Percentiles rank a stretch among this genome's conserved stretches.
These are phyloP conservation scores for Mycena amicta DNA, from an alignment of 768 basidiomycete species.

Conservation along the genomic window DNA sequence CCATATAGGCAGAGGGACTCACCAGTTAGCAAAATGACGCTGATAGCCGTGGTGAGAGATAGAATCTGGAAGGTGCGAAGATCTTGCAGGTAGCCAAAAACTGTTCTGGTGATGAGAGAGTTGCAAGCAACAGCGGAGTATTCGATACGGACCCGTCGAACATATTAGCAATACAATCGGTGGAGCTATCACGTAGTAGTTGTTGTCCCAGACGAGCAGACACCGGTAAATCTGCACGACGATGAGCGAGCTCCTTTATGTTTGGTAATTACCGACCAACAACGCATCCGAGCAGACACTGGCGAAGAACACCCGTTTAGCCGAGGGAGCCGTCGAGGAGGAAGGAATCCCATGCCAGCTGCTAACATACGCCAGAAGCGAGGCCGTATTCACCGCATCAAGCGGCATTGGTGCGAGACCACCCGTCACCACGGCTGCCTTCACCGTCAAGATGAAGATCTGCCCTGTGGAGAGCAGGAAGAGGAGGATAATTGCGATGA, in stretches of 20 bases:
- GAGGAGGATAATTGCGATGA: conserved; percentile 3
- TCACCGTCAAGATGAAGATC: conserved; percentile 2
- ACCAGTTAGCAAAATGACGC: conserved; percentile 9
- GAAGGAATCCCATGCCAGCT: conserved; percentile 3
- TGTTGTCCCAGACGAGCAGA: conserved; percentile 11
- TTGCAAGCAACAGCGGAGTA: too few species aligned
- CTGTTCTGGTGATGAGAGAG: neutral
- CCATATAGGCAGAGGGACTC: neutral
- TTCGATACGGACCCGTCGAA: neutral
- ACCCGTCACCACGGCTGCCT: conserved; percentile 7
- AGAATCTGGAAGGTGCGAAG: conserved; percentile 4
- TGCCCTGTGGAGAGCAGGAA: conserved; percentile 11
- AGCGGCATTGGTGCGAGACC: neutral
- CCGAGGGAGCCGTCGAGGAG: neutral
- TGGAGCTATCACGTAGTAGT: neutral
- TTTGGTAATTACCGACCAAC: neutral
- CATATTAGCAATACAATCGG: conserved; percentile 1
- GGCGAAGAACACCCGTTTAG: neutral
- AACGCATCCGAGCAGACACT: conserved; percentile 13
- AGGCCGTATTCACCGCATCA: neutral
- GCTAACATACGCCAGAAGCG: conserved; percentile 9
- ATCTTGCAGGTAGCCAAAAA: conserved; percentile 8
- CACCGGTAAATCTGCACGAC: conserved; percentile 11
- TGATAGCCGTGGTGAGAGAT: conserved; percentile 7
- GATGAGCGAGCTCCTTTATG: neutral